phyloP scores from a whole-genome alignment of 1,284 basidiomycete genomes.

The Leccinum huronense region DNA sequence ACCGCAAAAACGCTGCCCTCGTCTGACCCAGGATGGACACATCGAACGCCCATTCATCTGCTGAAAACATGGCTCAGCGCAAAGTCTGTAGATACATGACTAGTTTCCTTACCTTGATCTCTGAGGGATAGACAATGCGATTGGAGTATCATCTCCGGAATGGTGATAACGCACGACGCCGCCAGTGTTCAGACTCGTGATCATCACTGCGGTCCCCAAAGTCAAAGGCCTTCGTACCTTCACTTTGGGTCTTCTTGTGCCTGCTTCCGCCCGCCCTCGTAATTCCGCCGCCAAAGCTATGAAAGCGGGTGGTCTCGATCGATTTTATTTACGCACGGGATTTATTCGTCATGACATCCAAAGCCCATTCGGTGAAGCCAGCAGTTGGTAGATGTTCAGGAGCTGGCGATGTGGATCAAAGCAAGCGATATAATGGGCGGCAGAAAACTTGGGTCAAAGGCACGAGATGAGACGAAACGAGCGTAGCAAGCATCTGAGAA shows the following conservation, averaged over 20 bases:
- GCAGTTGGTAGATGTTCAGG: constrained; percentile 29
- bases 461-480: constrained; percentile 32
- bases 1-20: constrained; percentile 27
- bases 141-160: constrained; percentile 23
- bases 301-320: constrained; percentile 7
- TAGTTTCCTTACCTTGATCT: constrained; percentile 21
- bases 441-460: constrained; percentile 54
- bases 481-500: constrained; percentile 20
- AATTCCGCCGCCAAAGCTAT: not conserved
- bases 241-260: constrained; percentile 28
- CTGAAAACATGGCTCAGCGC: constrained; percentile 20
- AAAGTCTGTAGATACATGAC: not conserved
- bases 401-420: constrained; percentile 18
- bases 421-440: constrained; percentile 47
- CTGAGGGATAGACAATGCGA: constrained; percentile 25
- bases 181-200: constrained; percentile 13
- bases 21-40: constrained; percentile 8
- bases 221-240: constrained; percentile 33
- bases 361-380: constrained; percentile 32
- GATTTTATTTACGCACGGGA: constrained; percentile 25
- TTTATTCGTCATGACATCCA: constrained; percentile 23
- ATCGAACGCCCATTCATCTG: constrained; percentile 34
- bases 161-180: constrained; percentile 27
- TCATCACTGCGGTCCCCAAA: constrained; percentile 27
- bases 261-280: constrained; percentile 4